Conservation (phyloP, 108 stramenopile species). For the Epithemia pelagica region DNA sequence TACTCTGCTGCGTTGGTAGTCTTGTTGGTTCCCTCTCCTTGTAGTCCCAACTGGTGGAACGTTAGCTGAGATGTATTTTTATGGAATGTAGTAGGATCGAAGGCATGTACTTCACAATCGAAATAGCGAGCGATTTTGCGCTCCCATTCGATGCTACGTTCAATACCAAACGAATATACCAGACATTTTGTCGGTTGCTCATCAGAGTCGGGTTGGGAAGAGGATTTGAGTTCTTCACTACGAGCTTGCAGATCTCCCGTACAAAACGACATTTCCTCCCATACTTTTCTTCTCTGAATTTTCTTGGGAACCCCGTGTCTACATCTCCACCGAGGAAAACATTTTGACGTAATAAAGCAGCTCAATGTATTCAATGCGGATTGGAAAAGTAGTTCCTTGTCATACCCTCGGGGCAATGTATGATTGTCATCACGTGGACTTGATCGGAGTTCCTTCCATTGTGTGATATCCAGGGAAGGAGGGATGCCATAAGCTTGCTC, state of each 20-base stretch:
- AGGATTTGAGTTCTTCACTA: neutral
- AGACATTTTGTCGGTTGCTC: constrained; percentile 1
- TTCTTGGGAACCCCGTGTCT: neutral
- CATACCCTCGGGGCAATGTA: neutral
- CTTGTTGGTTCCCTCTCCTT: neutral
- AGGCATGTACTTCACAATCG: constrained; percentile 12
- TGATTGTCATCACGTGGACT: neutral
- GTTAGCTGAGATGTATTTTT: neutral
- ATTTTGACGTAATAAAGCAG: neutral
- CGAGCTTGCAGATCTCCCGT: neutral
- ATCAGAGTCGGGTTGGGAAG: neutral
- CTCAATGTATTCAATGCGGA: neutral
- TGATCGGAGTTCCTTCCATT: too few species aligned
- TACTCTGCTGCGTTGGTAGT: neutral
- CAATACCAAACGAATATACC: constrained; percentile 8
- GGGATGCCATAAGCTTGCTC: too few species aligned
- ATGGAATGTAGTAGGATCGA: constrained; percentile 3
- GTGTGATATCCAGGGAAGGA: too few species aligned
- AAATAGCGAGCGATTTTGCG: neutral
- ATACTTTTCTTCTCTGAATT: neutral
- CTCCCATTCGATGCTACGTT: neutral
- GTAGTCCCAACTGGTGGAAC: constrained; percentile 6
- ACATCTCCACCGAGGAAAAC: neutral
- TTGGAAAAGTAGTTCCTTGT: neutral
- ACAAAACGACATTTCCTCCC: neutral